Percentiles rank a stretch among this genome's conserved stretches.
These are phyloP conservation scores for Candida incommunis DNA, from an alignment of 805 yeast genomes.

Conservation along the genomic window DNA sequence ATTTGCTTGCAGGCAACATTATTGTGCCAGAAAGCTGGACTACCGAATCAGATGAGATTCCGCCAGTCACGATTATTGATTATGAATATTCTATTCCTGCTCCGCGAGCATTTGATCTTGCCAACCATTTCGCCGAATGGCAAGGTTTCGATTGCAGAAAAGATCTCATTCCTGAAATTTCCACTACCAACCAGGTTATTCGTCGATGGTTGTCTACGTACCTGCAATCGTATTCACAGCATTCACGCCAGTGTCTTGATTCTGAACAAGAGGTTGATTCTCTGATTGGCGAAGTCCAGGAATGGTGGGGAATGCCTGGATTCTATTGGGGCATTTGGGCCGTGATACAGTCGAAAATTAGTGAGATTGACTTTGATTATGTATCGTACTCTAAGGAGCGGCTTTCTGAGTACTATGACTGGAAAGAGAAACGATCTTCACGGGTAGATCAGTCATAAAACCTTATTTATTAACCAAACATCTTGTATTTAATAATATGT, in stretches of 20 bases:
- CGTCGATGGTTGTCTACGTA: constrained; percentile 48
- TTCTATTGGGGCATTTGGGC: constrained; percentile 83
- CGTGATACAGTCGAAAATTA: constrained; percentile 53
- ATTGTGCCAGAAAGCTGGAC: constrained; percentile 35
- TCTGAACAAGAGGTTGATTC: constrained; percentile 23
- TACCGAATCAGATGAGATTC: constrained; percentile 5
- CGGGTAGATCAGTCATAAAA: not conserved
- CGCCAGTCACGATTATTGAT: constrained; percentile 41
- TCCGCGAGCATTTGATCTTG: constrained; percentile 61
- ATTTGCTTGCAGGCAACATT: constrained; percentile 59
- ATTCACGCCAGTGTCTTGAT: constrained; percentile 2
- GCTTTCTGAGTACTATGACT: constrained; percentile 52
- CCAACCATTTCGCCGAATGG: constrained; percentile 68
- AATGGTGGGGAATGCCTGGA: constrained; percentile 68
- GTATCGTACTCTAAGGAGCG: constrained; percentile 43
- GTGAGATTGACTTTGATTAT: constrained; percentile 62
- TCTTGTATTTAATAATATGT: not conserved
- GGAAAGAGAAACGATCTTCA: constrained; percentile 28
- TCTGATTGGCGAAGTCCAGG: constrained; percentile 40
- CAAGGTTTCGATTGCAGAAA: constrained; percentile 67
- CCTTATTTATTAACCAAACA: not conserved
- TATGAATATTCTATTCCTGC: constrained; percentile 62
- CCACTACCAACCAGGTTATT: constrained; percentile 28
- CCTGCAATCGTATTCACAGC: constrained; percentile 22
- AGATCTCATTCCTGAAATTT: constrained; percentile 41